A percentile compares a stretch with the other conserved stretches of the same genome.
phyloP scores from a whole-genome alignment of 495 filamentous ascomycete genomes.

The Sabuloglossum arenarium region DNA sequence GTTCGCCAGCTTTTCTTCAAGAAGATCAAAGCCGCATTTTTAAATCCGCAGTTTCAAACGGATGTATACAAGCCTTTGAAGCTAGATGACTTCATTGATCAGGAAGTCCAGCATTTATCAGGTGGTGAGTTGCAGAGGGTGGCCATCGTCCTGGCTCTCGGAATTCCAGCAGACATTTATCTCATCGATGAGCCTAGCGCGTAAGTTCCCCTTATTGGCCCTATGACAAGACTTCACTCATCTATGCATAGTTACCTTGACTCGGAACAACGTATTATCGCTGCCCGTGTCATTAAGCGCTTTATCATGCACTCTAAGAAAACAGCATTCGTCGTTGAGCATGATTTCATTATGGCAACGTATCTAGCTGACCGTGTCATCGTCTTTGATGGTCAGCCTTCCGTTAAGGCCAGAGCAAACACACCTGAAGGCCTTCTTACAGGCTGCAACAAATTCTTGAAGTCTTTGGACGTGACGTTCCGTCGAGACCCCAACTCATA shows the following conservation, averaged over 20 bases:
- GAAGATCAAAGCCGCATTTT: constrained; percentile 91
- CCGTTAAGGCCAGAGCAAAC: constrained; percentile 71
- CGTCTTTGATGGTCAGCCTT: constrained; percentile 88
- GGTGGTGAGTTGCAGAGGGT: constrained; percentile 98
- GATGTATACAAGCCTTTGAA: constrained; percentile 98
- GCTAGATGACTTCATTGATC: constrained; percentile 96
- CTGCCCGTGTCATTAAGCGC: constrained; percentile 90
- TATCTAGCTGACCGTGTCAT: constrained; percentile 97
- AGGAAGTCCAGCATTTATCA: constrained; percentile 95
- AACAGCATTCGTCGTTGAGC: constrained; percentile 96
- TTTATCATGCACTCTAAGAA: constrained; percentile 99
- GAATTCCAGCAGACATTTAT: constrained; percentile 93
- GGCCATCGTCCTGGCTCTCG: constrained; percentile 87
- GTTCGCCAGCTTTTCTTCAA: constrained; percentile 89
- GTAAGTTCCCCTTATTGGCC: constrained; percentile 3
- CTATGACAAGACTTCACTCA: neutral
- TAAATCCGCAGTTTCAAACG: constrained; percentile 94
- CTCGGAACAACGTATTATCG: constrained; percentile 96
- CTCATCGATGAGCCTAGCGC: constrained; percentile 91
- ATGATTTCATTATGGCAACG: constrained; percentile 99
- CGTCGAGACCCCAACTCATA: constrained; percentile 91
- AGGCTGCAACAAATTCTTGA: constrained; percentile 90
- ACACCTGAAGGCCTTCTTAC: constrained; percentile 78
- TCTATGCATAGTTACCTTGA: constrained; percentile 46
- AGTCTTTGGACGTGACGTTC: constrained; percentile 94